Conservation (phyloP, 164 flowering plant genomes). For the Houttuynia cordata region DNA sequence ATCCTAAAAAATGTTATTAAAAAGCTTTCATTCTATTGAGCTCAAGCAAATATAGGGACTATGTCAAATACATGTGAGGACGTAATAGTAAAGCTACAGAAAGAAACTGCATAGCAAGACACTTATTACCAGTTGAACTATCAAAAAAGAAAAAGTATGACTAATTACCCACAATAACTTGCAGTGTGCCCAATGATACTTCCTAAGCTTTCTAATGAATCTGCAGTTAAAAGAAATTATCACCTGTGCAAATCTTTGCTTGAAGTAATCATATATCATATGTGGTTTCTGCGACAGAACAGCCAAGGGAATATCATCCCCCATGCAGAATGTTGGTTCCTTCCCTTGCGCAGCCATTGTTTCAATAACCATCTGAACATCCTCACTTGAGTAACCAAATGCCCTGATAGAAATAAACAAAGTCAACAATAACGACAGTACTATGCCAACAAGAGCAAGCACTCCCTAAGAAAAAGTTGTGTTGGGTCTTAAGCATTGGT, state of each 20-base stretch:
- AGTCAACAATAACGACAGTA: neutral
- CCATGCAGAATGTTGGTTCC: constrained; percentile 99
- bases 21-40: too few relatives aligned
- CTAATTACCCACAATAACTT: too few relatives aligned
- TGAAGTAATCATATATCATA: constrained; percentile 93
- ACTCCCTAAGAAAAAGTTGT: neutral
- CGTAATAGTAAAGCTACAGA: too few relatives aligned
- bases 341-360: constrained; percentile 95
- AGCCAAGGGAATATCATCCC: constrained; percentile 96
- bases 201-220: too few relatives aligned
- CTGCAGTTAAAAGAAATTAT: neutral
- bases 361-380: constrained; percentile 99
- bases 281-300: constrained; percentile 81
- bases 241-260: constrained; percentile 99
- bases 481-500: too few relatives aligned
- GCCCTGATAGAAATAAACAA: constrained; percentile 44
- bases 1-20: too few relatives aligned
- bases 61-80: too few relatives aligned
- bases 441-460: neutral
- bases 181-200: too few relatives aligned
- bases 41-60: too few relatives aligned
- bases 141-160: too few relatives aligned
- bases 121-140: neutral
- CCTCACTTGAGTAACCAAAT: constrained; percentile 98
- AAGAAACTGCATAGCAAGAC: neutral